These are phyloP conservation scores for Trichoderma arundinaceum DNA, from an alignment of 2,329 filamentous ascomycete genomes.

Conservation along the genomic window DNA sequence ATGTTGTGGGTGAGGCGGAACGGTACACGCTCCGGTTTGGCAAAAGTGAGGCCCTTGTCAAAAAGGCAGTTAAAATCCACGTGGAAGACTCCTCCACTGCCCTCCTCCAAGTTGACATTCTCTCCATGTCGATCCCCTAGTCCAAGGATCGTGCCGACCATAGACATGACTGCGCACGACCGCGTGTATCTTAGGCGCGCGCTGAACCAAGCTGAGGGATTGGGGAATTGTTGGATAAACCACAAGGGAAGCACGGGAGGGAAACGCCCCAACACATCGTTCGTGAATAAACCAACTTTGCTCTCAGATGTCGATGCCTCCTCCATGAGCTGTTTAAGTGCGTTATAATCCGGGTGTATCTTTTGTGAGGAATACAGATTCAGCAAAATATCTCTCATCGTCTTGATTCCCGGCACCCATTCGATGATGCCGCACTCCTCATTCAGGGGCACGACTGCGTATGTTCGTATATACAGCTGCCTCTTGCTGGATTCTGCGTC, in stretches of 20 bases:
- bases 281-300: constrained; percentile 74
- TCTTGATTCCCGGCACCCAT: constrained; percentile 96
- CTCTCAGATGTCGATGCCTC: constrained; percentile 61
- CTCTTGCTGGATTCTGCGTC: constrained; percentile 90
- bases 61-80: constrained; percentile 99
- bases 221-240: constrained; percentile 95
- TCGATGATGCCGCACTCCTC: constrained; percentile 98
- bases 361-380: constrained; percentile 77
- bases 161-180: constrained; percentile 98
- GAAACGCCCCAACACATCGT: constrained; percentile 68
- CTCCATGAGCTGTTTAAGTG: constrained; percentile 68
- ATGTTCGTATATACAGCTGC: constrained; percentile 94
- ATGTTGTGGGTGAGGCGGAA: constrained; percentile 99
- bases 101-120: constrained; percentile 94
- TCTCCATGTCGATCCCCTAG: constrained; percentile 96
- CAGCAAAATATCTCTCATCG: constrained; percentile 87
- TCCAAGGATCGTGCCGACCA: constrained; percentile 93
- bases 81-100: constrained; percentile 91
- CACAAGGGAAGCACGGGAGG: constrained; percentile 87
- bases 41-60: constrained; percentile 94
- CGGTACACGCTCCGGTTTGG: constrained; percentile 91
- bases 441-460: constrained; percentile 93
- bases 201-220: constrained; percentile 89
- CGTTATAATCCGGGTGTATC: constrained; percentile 70
- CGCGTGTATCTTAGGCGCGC: constrained; percentile 89